Base-by-base conservation (phyloP, 495 filamentous ascomycete species). In the Emericellopsis terricola region DNA sequence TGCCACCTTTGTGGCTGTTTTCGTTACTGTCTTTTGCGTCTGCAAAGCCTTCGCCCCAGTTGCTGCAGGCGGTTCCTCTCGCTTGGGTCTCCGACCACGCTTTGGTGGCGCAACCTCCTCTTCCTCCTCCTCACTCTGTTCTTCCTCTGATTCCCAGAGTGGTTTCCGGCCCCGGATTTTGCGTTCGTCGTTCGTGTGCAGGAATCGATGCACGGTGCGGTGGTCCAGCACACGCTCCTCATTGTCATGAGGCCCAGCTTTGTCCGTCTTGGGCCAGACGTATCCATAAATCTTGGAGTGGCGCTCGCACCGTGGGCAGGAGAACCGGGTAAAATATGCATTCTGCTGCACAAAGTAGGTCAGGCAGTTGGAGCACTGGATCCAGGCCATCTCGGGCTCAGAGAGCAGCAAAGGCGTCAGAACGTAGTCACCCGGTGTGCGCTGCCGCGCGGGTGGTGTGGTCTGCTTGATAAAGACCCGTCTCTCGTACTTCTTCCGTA, bases 261-360 rank as follows among this genome's bases (percentile, higher is more conserved):
- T 73, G 23, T 92, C 78, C 2, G 91, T 96, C 55, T 96, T 91
- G 13, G 89, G 89, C 91, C 91, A 99, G 33, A 72, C 66, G 45
- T 78, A 92, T 0, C 91, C 91, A 50, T 94, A 99, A 1, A 99
- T 61, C 53, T 91, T 96, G 17, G 80, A 86, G 44, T 99, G 89
- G 0, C 91, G 68, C 58, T 96, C 91, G 54, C 89, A 99, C 13
- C 91, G 71, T 8, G 79, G 82, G 48, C 89, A 99, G 18, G 78
- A 76, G 15, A 73, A 68, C 11, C 79, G 74, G 2, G 87, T 91
- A 36, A 73, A 74, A 50, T 89, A 94, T 2, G 76, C 83, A 44
- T 96, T 78, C 13, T 65, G 60, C 44, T 97, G 86, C 1, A 96
- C 73, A 45, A 96, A 99, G 39, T 71, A 68, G 1, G 63, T 56